Evolutionary conservation across 2,329 filamentous ascomycete genomes (phyloP), one percentile per base, ranked within the genome.

Genomic region (Didymella pomorum): DNA sequence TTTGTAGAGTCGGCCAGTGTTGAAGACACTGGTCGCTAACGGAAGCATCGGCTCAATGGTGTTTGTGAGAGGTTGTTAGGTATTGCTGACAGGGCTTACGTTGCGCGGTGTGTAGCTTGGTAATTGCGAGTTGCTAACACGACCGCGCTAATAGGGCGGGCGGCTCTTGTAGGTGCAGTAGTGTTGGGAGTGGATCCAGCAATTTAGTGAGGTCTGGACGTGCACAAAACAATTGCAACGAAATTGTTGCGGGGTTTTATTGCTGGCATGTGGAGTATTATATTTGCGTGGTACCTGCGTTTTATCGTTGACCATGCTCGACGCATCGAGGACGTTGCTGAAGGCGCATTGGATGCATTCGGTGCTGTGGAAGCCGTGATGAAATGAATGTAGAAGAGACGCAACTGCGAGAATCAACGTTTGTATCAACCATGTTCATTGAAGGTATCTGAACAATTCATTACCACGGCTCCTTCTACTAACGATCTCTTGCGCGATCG

Each of bases 391-490:
- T 21, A 14, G 6, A 51, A 29, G 20, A 16, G 28, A 35, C 35
- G 23, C 37, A 33, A 45, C 56, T 54, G 50, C 50, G 25, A 46
- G 41, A 42, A 54, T 54, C 50, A 54, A 54, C 50, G 26, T 54
- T 53, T 45, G 45, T 58, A 41, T 53, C 44, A 58, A 49, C 39
- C 49, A 54, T 62, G 59, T 62, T 64, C 60, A 60, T 68, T 66
- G 25, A 52, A 60, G 58, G 57, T 63, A 67, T 64, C 63, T 66
- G 66, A 66, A 65, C 64, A 66, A 65, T 63, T 68, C 70, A 73
- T 72, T 72, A 71, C 64, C 56, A 69, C 65, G 66, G 67, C 70
- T 62, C 63, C 69, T 66, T 66, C 54, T 63, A 58, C 60, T 61
- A 71, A 71, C 67, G 66, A 64, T 68, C 69, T 59, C 68, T 62